These are phyloP conservation scores for Adansonia rubrostipa DNA, from an alignment of 441 rosid species.

Conservation along the genomic window DNA sequence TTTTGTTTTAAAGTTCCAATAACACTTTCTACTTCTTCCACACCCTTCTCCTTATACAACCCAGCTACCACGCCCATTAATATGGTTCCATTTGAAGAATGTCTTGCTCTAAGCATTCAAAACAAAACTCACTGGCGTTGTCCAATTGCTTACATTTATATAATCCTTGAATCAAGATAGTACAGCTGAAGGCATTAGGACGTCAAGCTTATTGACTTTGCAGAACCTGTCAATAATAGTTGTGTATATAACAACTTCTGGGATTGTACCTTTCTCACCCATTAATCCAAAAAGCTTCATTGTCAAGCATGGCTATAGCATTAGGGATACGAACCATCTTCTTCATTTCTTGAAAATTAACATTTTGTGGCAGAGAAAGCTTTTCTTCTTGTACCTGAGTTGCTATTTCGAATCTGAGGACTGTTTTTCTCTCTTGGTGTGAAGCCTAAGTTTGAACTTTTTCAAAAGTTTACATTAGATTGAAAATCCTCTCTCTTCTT, in stretches of 20 bases:
- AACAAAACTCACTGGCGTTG: constrained; percentile 61
- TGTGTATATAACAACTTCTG: constrained; percentile 88
- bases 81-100: constrained; percentile 72
- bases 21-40: constrained; percentile 58
- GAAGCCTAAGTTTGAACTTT: constrained; percentile 65
- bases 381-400: constrained; percentile 21
- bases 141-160: constrained; percentile 55
- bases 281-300: constrained; percentile 83
- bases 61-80: constrained; percentile 87
- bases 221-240: constrained; percentile 91
- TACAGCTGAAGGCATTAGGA: constrained; percentile 79
- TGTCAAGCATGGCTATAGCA: constrained; percentile 95
- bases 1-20: constrained; percentile 53
- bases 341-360: constrained; percentile 84
- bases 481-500: constrained; percentile 33
- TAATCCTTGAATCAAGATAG: constrained; percentile 67
- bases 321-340: constrained; percentile 86
- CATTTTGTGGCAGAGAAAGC: constrained; percentile 47
- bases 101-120: constrained; percentile 82
- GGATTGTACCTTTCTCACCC: constrained; percentile 86
- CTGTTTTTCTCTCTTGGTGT: constrained; percentile 31
- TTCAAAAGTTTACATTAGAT: constrained; percentile 68
- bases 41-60: constrained; percentile 63
- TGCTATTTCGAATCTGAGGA: constrained; percentile 26
- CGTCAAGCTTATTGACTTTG: constrained; percentile 76